Percentiles rank a stretch among this genome's conserved stretches.
These are phyloP conservation scores for Trichodelitschia bisporula DNA, from an alignment of 495 filamentous ascomycete genomes.

Conservation along the genomic window DNA sequence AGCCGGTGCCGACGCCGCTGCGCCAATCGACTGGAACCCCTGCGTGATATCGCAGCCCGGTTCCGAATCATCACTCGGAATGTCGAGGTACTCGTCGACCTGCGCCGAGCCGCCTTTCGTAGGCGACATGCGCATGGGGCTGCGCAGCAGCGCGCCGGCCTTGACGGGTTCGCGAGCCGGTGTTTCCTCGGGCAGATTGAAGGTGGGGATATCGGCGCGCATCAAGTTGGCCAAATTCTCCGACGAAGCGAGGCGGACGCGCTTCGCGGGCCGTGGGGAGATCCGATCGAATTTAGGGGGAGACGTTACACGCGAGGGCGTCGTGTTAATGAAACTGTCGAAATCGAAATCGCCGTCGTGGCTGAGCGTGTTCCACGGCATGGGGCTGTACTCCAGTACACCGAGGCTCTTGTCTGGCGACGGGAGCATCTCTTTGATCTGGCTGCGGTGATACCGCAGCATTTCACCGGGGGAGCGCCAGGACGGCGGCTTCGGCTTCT, in stretches of 20 bases:
- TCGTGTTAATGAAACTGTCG: too few relatives aligned
- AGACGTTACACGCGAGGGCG: too few relatives aligned
- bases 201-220: slow-evolving; percentile 6
- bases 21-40: slow-evolving; percentile 78
- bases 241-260: too few relatives aligned
- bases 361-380: slow-evolving; percentile 62
- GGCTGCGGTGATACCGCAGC: slow-evolving; percentile 72
- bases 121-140: slow-evolving; percentile 25
- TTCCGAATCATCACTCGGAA: slow-evolving; percentile 28
- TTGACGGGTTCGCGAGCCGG: slow-evolving; percentile 22
- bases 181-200: slow-evolving; percentile 8
- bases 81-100: too few relatives aligned
- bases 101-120: slow-evolving; percentile 33
- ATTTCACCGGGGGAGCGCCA: slow-evolving; percentile 90
- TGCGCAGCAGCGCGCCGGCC: slow-evolving; percentile 19
- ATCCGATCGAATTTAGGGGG: too few relatives aligned
- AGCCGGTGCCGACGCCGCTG: too few relatives aligned
- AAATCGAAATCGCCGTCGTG: slow-evolving; percentile 25
- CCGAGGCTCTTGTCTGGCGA: slow-evolving; percentile 58
- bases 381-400: slow-evolving; percentile 30
- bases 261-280: too few relatives aligned
- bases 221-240: too few relatives aligned
- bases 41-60: slow-evolving; percentile 58
- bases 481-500: slow-evolving; percentile 52
- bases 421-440: slow-evolving; percentile 65